Percentiles rank a stretch among this genome's conserved stretches.
phyloP scores from a whole-genome alignment of 73 alveolate species.

The Paramecium tetraurelia region DNA sequence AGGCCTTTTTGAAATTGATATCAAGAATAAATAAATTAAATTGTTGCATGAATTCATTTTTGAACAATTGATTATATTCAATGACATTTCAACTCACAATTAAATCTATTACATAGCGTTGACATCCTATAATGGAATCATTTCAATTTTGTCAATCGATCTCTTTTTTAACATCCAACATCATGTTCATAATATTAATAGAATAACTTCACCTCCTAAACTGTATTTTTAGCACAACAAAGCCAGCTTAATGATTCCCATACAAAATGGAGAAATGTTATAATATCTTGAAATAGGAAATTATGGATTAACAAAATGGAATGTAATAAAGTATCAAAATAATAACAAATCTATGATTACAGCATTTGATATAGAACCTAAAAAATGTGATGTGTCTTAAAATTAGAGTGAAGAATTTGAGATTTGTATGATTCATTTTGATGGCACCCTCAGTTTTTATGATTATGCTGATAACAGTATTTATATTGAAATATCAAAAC shows the following conservation, averaged over 20 bases:
- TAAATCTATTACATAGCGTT: not conserved
- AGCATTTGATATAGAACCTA: constrained; percentile 17
- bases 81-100: not conserved
- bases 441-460: not conserved
- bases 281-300: not conserved
- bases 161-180: not conserved
- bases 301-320: not conserved
- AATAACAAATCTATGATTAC: constrained; percentile 4
- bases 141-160: not conserved
- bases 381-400: not conserved
- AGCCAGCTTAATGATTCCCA: not conserved
- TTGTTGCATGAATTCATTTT: not conserved
- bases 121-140: not conserved
- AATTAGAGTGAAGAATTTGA: not conserved
- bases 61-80: not conserved
- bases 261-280: not conserved
- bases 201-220: constrained; percentile 3
- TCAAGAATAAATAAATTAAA: not conserved
- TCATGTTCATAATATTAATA: not conserved
- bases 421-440: not conserved
- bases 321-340: not conserved
- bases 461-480: not conserved
- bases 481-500: not conserved
- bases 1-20: not conserved
- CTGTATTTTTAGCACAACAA: not conserved